Conservation (phyloP, 257 asterid genomes). For the Solanum chmielewskii region DNA sequence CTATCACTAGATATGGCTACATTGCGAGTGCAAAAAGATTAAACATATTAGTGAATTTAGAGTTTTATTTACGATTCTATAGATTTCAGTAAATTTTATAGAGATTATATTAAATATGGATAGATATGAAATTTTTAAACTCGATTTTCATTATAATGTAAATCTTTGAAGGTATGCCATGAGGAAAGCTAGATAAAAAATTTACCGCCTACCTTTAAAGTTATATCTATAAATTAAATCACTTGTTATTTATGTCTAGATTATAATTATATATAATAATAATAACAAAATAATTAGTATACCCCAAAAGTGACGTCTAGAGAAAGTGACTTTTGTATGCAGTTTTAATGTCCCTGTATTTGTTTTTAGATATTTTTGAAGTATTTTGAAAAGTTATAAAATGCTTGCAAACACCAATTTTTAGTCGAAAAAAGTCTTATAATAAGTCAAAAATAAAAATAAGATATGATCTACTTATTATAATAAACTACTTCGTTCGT, state of each 20-base stretch:
- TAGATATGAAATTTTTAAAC: neutral
- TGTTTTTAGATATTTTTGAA: too few relatives aligned
- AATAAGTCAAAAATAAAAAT: too few relatives aligned
- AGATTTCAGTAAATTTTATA: neutral
- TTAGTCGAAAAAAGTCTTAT: neutral
- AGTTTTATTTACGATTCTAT: rapidly evolving
- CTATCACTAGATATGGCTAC: neutral
- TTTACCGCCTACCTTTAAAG: neutral
- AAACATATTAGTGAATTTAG: neutral
- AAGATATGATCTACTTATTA: neutral
- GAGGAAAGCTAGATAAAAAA: neutral
- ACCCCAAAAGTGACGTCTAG: too few relatives aligned
- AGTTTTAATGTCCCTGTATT: too few relatives aligned
- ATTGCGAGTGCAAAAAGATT: neutral
- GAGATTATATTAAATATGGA: neutral
- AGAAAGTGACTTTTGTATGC: neutral
- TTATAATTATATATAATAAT: neutral
- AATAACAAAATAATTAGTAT: neutral
- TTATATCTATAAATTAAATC: neutral
- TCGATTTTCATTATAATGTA: neutral
- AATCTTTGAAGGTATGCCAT: neutral
- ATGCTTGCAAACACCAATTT: neutral
- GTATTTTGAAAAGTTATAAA: neutral
- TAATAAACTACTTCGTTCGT: neutral
- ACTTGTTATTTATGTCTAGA: neutral